Evolutionary conservation across 2,329 filamentous ascomycete species (phyloP).

Genomic region (Botryosphaeria agaves): DNA sequence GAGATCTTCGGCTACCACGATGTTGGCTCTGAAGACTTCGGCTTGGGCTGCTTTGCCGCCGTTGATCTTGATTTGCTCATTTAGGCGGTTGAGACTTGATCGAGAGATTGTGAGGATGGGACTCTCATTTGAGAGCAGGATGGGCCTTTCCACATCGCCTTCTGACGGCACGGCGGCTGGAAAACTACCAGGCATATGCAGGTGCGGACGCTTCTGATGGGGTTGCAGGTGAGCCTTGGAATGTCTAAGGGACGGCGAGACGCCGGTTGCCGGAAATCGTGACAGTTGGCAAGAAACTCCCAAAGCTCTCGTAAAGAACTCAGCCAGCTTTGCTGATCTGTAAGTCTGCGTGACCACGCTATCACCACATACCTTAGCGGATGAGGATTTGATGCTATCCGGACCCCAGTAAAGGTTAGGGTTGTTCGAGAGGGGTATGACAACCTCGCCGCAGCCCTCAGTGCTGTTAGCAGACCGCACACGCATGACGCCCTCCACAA

Average conservation of each 20-base stretch:
- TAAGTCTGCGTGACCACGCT: constrained; percentile 55
- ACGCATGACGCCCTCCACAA: constrained; percentile 45
- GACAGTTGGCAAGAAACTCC: constrained; percentile 70
- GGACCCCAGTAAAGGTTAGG: constrained; percentile 34
- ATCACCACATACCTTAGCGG: constrained; percentile 71
- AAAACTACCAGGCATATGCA: constrained; percentile 35
- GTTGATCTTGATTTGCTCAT: constrained; percentile 47
- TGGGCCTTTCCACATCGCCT: constrained; percentile 37
- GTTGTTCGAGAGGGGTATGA: constrained; percentile 48
- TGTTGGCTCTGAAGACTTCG: constrained; percentile 75
- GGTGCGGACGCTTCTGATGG: constrained; percentile 12
- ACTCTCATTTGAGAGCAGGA: constrained; percentile 82
- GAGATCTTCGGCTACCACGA: constrained; percentile 46
- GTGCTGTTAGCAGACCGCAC: constrained; percentile 34
- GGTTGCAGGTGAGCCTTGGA: constrained; percentile 54
- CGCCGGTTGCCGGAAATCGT: constrained; percentile 54
- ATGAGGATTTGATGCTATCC: constrained; percentile 17
- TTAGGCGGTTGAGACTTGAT: constrained; percentile 63
- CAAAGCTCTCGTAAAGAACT: constrained; percentile 62
- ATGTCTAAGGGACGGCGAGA: constrained; percentile 42
- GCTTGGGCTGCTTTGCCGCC: constrained; percentile 49
- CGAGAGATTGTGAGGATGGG: constrained; percentile 74
- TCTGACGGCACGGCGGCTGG: constrained; percentile 30
- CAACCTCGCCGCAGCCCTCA: constrained; percentile 13
- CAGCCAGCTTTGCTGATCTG: constrained; percentile 42